phyloP scores from a whole-genome alignment of 768 basidiomycete species.

The Kondoa malvinella region DNA sequence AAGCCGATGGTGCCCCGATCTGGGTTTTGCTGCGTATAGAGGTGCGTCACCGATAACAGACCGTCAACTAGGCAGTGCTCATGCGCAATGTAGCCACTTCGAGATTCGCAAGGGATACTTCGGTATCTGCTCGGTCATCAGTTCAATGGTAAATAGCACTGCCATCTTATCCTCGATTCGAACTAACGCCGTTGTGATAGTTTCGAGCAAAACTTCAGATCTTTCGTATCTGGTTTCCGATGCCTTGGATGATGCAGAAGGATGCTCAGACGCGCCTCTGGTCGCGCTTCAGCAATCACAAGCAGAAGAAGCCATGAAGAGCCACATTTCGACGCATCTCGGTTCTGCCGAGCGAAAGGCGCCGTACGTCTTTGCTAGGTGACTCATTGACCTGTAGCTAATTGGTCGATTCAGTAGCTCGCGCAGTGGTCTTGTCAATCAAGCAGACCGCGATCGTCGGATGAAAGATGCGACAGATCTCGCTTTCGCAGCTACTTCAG shows the following conservation, averaged over 20 bases:
- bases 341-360: slow-evolving; percentile 2
- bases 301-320: slow-evolving; percentile 12
- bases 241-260: slow-evolving; percentile 10
- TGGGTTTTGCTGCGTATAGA: slow-evolving; percentile 19
- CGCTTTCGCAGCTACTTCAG: slow-evolving; percentile 14
- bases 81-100: slow-evolving; percentile 12
- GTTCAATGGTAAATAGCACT: slow-evolving; percentile 8
- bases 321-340: slow-evolving; percentile 6
- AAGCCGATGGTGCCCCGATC: slow-evolving; percentile 16
- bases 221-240: slow-evolving; percentile 14
- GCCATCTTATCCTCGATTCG: no score
- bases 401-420: slow-evolving; percentile 2
- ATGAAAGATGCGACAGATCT: slow-evolving; percentile 14
- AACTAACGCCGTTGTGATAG: no score
- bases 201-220: slow-evolving; percentile 5
- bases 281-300: slow-evolving; percentile 11
- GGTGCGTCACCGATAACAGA: slow-evolving; percentile 1
- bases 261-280: slow-evolving; percentile 8
- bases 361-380: background rate
- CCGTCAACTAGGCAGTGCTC: background rate
- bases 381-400: background rate
- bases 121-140: slow-evolving; percentile 17
- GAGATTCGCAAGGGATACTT: slow-evolving; percentile 14
- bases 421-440: background rate
- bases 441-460: slow-evolving; percentile 10